Base-by-base conservation (phyloP, 1,284 basidiomycete species). In the Paramarasmius palmivorus region DNA sequence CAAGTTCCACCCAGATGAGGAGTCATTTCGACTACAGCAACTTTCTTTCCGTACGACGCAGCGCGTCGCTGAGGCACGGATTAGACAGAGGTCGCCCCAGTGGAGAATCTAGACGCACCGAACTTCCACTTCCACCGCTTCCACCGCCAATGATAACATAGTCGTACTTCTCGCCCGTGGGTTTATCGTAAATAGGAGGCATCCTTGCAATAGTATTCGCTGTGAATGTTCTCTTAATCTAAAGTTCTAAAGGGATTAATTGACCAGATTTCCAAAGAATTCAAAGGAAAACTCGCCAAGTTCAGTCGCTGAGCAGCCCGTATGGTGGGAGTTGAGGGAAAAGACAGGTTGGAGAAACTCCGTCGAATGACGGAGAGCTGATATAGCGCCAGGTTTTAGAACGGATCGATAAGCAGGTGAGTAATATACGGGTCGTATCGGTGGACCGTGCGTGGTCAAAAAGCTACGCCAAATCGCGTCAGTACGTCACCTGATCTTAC, bases 41-140 rank as follows among this genome's bases (percentile, higher is more conserved):
- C 93, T 71, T 96, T 98, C 67, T 91, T 93, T 50, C 96, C 95
- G 70, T 98, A 96, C 20, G 80, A 80, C n/a, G 90, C 91, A 12
- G 95, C 95, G 54, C 97, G 84, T 59, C 94, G 82, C 92, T 92
- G 32, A 32, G 29, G 39, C 12, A 32, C 44, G 40, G 58, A 49
- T 58, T 38, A 3, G 48, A 34, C 19, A 51, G 14, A 26, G 52
- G 37, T 38, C 22, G 20, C 35, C 49, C 25, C 5, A 14, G 12
- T 32, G 23, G 20, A 52, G 4, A 23, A 44, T 23, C 10, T 45
- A 53, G 6, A 71, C 84, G 64, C 64, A 90, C 89, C 51, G 88
- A 86, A 50, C 86, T 84, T 14, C 83, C 92, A 47, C 88, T 83
- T 53, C 92, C 92, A 50, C 90, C 92, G 57, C 89, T 92, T 20